These are phyloP conservation scores for Nyssa sinensis DNA, from an alignment of 148 eudicot genomes.

Conservation along the genomic window DNA sequence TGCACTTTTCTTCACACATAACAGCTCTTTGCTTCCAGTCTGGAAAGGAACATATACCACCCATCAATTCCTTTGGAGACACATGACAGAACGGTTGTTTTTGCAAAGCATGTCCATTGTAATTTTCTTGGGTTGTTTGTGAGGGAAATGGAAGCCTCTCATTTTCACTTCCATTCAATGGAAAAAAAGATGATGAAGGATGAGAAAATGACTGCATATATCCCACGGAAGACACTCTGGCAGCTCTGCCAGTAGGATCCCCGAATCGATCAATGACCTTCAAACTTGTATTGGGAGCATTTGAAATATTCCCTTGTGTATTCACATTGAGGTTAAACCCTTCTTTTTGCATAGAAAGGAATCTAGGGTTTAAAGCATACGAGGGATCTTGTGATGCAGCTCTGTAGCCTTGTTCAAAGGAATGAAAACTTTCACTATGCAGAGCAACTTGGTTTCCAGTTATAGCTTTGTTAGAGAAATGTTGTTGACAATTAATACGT, in stretches of 20 bases:
- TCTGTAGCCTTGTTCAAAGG: constrained; percentile 8
- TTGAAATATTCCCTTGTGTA: neutral
- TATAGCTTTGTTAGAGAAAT: constrained; percentile 4
- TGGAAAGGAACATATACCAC: constrained; percentile 23
- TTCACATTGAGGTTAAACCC: neutral
- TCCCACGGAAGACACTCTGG: constrained; percentile 18
- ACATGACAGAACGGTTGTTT: constrained; percentile 19
- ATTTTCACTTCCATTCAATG: constrained; percentile 11
- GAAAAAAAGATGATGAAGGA: constrained; percentile 12
- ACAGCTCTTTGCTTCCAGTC: constrained; percentile 26
- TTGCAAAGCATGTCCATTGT: constrained; percentile 2
- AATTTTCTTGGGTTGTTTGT: constrained; percentile 8
- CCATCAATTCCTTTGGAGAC: constrained; percentile 29
- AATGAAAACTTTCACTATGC: neutral
- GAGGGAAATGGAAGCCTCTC: constrained; percentile 1
- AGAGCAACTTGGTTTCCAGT: constrained; percentile 13
- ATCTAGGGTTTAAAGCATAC: constrained; percentile 8
- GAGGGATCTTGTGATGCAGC: constrained; percentile 4
- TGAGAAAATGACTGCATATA: constrained; percentile 19
- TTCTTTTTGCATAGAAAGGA: constrained; percentile 5
- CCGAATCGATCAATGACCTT: neutral
- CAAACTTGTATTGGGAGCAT: neutral
- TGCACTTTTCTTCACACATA: constrained; percentile 7
- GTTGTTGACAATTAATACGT: constrained; percentile 2
- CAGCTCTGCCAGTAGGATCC: constrained; percentile 3